Evolutionary conservation across 352 stramenopile genomes (phyloP), one percentile per base, ranked within the genome.

Genomic region (Poterioochromonas sp.): DNA sequence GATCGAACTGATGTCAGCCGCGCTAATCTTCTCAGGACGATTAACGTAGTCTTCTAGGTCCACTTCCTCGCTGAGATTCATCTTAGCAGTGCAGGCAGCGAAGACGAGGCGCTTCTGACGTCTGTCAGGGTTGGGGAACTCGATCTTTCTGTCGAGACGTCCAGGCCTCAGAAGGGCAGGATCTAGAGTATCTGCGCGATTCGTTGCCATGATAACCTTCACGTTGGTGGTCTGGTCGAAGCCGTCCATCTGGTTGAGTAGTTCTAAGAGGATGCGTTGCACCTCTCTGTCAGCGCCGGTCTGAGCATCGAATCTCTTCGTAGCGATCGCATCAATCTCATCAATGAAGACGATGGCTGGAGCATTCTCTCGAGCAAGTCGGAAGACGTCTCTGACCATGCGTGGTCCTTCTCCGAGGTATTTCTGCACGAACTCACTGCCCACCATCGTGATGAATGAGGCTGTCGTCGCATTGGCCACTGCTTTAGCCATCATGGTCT

Each of bases 141-240:
- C 96, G 85, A 99, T 94, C 82, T 99, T 99, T 43, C 96, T 88
- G 85, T 99, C 96, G 81, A 99, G 82, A 22, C 96, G 91, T 41
- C 96, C 96, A 3, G 96, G 95, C 80, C 96, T 91, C 76, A 99
- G 87, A 73, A 99, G 87, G 37, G 96, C 96, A 43, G 96, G 95
- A 86, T 99, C 96, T 64, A 99, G 84, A 49, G 95, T 99, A 83
- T 99, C 96, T 20, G 94, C 93, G 11, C 96, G 90, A 87, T 99
- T 99, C 0, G 96, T 99, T 0, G 96, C 96, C 95, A 99, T 99
- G 82, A 99, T 99, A 43, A 98, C 94, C 88, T 99, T 99, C 82
- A 99, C 95, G 86, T 99, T 99, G 41, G 95, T 99, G 54, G 91
- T 94, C 85, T 99, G 95, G 86, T 99, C 96, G 80, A 99, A 99